Evolutionary conservation across 805 yeast genomes (phyloP).

Genomic region (Vanderwaltozyma verrucispora): DNA sequence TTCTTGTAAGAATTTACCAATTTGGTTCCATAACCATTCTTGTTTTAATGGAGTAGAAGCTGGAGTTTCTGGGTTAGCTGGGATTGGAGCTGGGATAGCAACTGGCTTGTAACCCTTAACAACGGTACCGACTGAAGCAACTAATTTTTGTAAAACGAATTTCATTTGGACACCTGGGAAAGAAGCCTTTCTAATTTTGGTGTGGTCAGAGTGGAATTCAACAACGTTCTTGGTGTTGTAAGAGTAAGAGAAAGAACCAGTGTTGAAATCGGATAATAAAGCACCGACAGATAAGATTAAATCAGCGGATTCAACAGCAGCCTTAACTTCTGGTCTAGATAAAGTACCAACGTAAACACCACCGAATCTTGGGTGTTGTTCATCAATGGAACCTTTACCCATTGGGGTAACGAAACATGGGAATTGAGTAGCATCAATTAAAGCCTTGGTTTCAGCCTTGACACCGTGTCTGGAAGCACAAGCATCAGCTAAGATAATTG

Average conservation of each 20-base stretch:
- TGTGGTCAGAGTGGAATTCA: conserved; percentile 71
- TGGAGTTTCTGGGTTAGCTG: conserved; percentile 36
- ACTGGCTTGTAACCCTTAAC: conserved; percentile 38
- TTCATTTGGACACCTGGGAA: conserved; percentile 70
- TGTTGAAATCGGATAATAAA: conserved; percentile 77
- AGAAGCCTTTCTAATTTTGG: conserved; percentile 57
- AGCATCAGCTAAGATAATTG: conserved; percentile 74
- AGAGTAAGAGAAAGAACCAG: conserved; percentile 75
- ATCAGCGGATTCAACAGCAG: conserved; percentile 64
- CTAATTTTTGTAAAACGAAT: conserved; percentile 37
- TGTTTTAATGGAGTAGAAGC: conserved; percentile 43
- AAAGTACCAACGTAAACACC: conserved; percentile 84
- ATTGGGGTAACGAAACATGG: conserved; percentile 82
- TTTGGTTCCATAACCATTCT: conserved; percentile 59
- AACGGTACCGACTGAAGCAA: conserved; percentile 30
- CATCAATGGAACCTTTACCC: conserved; percentile 79
- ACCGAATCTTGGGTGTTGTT: conserved; percentile 60
- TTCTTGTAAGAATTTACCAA: conserved; percentile 50
- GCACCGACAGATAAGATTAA: conserved; percentile 74
- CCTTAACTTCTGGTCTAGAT: conserved; percentile 61
- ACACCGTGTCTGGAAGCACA: conserved; percentile 75
- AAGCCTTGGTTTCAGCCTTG: conserved; percentile 47
- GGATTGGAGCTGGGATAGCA: conserved; percentile 44
- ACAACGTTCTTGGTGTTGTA: conserved; percentile 65
- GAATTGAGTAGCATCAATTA: conserved; percentile 61